phyloP scores from a whole-genome alignment of 2,329 filamentous ascomycete species.

The Periconia macrospinosa region DNA sequence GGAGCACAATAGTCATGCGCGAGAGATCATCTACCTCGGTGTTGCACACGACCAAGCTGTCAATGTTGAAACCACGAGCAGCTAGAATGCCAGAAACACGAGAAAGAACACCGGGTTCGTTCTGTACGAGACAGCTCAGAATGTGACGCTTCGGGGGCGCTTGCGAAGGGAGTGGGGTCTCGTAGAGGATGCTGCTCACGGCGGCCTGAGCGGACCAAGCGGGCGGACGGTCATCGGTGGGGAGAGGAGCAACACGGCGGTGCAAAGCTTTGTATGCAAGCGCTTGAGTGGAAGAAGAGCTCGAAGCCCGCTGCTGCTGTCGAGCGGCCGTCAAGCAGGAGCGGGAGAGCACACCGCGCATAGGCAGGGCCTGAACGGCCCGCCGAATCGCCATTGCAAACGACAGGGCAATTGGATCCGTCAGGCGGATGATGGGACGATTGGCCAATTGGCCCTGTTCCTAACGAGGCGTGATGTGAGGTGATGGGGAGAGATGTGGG shows the following conservation, averaged over 20 bases:
- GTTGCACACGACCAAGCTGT: conserved; percentile 95
- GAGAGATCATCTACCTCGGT: conserved; percentile 96
- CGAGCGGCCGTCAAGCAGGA: conserved; percentile 27
- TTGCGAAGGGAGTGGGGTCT: conserved; percentile 83
- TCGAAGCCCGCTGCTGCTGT: conserved; percentile 42
- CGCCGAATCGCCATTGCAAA: conserved; percentile 47
- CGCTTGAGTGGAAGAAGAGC: conserved; percentile 78
- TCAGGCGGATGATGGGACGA: not conserved
- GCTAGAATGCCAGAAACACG: conserved; percentile 95
- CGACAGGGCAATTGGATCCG: conserved; percentile 19
- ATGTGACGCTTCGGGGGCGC: conserved; percentile 91
- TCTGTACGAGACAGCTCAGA: conserved; percentile 97
- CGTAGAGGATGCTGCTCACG: conserved; percentile 98
- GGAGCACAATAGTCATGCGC: conserved; percentile 97
- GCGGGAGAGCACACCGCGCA: conserved; percentile 35
- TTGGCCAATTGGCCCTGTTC: not conserved
- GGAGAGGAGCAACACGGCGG: conserved; percentile 83
- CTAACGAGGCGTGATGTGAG: too few relatives aligned
- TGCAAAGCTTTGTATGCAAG: conserved; percentile 97
- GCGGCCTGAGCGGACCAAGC: conserved; percentile 90
- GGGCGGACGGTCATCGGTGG: conserved; percentile 71
- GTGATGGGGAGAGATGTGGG: not conserved
- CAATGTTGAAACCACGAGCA: conserved; percentile 97
- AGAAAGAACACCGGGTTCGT: conserved; percentile 95
- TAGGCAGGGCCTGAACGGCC: conserved; percentile 37